A percentile compares a stretch with the other conserved stretches of the same genome.
These are phyloP conservation scores for Ascochyta pisi DNA, from an alignment of 2,329 filamentous ascomycete species.

Conservation along the genomic window DNA sequence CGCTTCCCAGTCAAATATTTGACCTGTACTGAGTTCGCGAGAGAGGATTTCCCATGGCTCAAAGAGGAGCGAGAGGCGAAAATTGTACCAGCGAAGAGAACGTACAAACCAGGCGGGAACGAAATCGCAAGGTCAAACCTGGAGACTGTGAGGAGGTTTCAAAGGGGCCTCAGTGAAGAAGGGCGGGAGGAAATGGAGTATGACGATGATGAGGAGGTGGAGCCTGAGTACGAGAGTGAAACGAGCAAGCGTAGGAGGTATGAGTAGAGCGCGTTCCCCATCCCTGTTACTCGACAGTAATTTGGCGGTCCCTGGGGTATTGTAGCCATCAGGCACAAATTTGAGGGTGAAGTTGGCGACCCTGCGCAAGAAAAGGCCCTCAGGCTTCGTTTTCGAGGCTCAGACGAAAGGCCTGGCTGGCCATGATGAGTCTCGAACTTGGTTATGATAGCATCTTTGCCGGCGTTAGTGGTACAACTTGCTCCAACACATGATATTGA, in stretches of 20 bases:
- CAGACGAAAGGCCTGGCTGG: neutral
- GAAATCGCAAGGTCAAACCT: conserved; percentile 37
- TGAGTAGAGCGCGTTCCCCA: conserved; percentile 1
- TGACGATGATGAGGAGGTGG: conserved; percentile 12
- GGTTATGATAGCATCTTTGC: neutral
- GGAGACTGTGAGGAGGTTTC: conserved; percentile 23
- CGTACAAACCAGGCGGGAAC: conserved; percentile 35
- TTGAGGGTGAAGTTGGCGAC: neutral
- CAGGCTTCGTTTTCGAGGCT: neutral
- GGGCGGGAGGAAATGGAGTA: conserved; percentile 18
- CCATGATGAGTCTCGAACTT: neutral
- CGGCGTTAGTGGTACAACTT: conserved; percentile 2
- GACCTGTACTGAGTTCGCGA: conserved; percentile 53
- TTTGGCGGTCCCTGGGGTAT: neutral
- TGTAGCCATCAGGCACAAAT: neutral
- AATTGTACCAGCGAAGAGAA: conserved; percentile 21
- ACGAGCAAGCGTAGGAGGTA: conserved; percentile 9
- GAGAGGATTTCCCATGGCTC: conserved; percentile 52
- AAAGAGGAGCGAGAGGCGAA: conserved; percentile 12
- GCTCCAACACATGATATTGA: conserved; percentile 6
- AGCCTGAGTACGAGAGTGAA: neutral
- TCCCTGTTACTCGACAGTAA: neutral
- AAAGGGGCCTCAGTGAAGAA: conserved; percentile 16
- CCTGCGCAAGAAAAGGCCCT: neutral
- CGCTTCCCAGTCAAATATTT: conserved; percentile 51